Percentiles rank a stretch among this genome's conserved stretches.
Evolutionary conservation across 2,329 filamentous ascomycete species (phyloP).

Genomic region (Hypoxylon sp.): DNA sequence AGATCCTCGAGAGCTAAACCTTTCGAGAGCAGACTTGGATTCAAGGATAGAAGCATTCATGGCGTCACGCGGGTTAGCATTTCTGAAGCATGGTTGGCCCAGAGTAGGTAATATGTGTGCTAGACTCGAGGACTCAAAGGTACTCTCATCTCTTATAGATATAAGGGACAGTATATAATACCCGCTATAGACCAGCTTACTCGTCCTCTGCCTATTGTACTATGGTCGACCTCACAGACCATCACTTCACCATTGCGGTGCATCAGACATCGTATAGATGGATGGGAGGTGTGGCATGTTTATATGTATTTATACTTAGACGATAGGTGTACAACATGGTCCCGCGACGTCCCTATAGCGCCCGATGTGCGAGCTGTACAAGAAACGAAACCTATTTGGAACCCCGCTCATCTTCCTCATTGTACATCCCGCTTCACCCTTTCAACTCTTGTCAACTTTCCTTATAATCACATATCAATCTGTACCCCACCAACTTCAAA

Average conservation of each 20-base stretch:
- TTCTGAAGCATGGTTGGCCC: conserved; percentile 3
- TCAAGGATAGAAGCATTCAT: conserved; percentile 14
- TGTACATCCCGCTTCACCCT: not conserved
- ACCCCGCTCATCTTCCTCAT: not conserved
- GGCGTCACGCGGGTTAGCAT: conserved; percentile 29
- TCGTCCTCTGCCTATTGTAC: not conserved
- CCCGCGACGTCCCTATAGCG: not conserved
- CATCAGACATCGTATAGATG: not conserved
- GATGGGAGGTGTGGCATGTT: not conserved
- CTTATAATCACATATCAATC: not conserved
- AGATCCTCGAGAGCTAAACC: not conserved
- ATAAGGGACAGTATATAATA: conserved; percentile 28
- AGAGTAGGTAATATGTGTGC: conserved; percentile 16
- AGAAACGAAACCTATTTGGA: conserved; percentile 4
- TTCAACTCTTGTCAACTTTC: not conserved
- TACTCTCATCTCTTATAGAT: conserved; percentile 42
- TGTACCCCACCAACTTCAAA: not conserved
- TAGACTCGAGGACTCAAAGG: conserved; percentile 21
- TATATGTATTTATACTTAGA: conserved; percentile 11
- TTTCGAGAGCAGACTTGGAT: not conserved
- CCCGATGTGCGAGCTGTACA: not conserved
- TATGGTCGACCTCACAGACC: not conserved
- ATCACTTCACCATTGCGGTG: not conserved
- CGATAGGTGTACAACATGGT: conserved; percentile 13
- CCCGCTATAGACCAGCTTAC: conserved; percentile 22